Base-by-base conservation (phyloP, 2,329 filamentous ascomycete species). In the Onygenales sp. region DNA sequence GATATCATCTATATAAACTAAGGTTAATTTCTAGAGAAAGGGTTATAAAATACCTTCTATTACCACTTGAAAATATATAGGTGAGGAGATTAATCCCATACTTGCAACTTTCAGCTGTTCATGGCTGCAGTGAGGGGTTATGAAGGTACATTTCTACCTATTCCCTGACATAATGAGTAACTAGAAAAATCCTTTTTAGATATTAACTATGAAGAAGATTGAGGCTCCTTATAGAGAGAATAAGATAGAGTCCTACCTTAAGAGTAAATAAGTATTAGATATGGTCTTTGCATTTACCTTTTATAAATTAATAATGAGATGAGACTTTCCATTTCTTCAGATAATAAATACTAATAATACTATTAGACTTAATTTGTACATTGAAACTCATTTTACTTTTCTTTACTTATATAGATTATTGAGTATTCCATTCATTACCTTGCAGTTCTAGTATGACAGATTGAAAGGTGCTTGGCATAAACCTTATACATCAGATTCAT, bases 141-240 rank as follows among this genome's bases (percentile, higher is more conserved):
- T 14, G n/a, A 49, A 49, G n/a, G 10, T 49, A 0, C 7, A 36
- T 31, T 49, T 49, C 13, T 13, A 49, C 6, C 14, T 3, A 31
- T 49, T 9, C 2, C 0, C 5, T 7, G 35, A 7, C 17, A 36
- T 10, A 1, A 49, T 14, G 1, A n/a, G 7, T 6, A 33, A 13
- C 17, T 49, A 31, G n/a, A 49, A 49, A 35, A 52, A 46, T 44
- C 50, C 43, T 39, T 52, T 21, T 13, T 17, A n/a, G 2, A 52
- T 52, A 39, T 52, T 10, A 11, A 52, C 27, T 2, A 2, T 14
- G 1, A 3, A 45, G 32, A 52, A 46, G 1, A 52, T 11, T 3
- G 13, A 13, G 1, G 43, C 46, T 3, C 42, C 33, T 3, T 33
- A 3, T 8, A 53, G 27, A 1, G 44, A 32, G 17, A 49, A 21